A percentile compares a stretch with the other conserved stretches of the same genome.
These are phyloP conservation scores for Prillingera fragicola DNA, from an alignment of 1,284 basidiomycete species.

Conservation along the genomic window DNA sequence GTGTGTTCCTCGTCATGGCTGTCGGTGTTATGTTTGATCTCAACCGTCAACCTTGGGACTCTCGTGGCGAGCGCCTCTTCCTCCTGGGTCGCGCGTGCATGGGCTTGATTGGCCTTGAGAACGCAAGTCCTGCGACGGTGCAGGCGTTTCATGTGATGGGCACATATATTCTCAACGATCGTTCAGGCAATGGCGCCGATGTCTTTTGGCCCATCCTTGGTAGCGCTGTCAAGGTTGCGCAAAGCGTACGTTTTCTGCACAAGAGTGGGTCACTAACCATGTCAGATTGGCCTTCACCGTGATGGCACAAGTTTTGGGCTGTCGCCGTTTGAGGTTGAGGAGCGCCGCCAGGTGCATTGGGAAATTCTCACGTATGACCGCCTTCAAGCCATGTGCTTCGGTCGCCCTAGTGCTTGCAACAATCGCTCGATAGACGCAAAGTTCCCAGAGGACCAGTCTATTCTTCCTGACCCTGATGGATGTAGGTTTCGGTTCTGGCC, in stretches of 20 bases:
- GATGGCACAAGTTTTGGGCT: constrained; percentile 42
- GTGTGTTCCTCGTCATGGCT: constrained; percentile 46
- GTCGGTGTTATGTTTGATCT: constrained; percentile 46
- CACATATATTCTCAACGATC: constrained; percentile 45
- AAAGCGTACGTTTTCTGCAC: constrained; percentile 28
- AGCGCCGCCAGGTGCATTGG: constrained; percentile 45
- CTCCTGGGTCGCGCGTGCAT: constrained; percentile 39
- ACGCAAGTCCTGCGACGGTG: constrained; percentile 42
- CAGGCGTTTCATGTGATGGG: constrained; percentile 44
- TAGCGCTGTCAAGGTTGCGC: constrained; percentile 37
- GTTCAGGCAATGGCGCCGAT: constrained; percentile 42
- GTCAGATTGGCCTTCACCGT: constrained; percentile 44
- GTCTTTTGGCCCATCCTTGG: constrained; percentile 48
- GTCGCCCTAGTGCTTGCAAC: constrained; percentile 36
- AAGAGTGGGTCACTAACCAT: background rate
- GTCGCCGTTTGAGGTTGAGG: constrained; percentile 39
- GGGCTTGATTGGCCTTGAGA: constrained; percentile 33
- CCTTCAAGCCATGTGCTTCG: constrained; percentile 45
- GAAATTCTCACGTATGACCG: constrained; percentile 45
- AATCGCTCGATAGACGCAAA: constrained; percentile 38
- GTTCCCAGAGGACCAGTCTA: constrained; percentile 30
- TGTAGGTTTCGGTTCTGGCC: no score
- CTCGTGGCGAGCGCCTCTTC: constrained; percentile 37
- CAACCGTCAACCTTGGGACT: constrained; percentile 38
- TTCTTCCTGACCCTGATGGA: constrained; percentile 31